Base-by-base conservation (phyloP, 2,329 filamentous ascomycete genomes). In the Ophiostoma tasmaniense region DNA sequence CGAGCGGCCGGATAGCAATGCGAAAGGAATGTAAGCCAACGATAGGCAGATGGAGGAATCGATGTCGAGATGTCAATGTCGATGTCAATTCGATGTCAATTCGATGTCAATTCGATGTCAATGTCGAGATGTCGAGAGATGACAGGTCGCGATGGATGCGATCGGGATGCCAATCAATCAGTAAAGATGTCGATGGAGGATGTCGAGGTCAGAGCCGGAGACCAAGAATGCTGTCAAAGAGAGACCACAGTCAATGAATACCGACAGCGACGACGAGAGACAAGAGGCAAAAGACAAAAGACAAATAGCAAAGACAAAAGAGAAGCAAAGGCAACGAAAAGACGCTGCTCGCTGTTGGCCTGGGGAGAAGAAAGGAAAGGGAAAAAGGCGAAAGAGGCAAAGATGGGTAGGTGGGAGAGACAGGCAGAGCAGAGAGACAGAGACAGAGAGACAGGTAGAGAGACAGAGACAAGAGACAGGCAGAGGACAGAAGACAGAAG, bases 271-370 rank as follows among this genome's bases (percentile, higher is more conserved):
- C 1, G 30, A 5, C 17, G 8, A 22, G 17, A 37, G 30, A 64
- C 61, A n/a, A 64, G 5, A 62, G 28, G 13, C 28, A n/a, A 11
- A 4, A 22, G 45, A 25, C 39, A 30, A 22, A 33, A 25, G 10
- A n/a, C 45, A n/a, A n/a, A n/a, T n/a, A n/a, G n/a, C n/a, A n/a
- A n/a, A n/a, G 11, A n/a, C 50, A 61, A 30, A 64, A 22, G 33
- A 66, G 50, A 28, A 45, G 50, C 67, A 66, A 28, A 66, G 64
- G 35, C 62, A 68, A 42, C 52, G 55, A 39, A n/a, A 64, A 35
- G n/a, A 65, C 62, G 64, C 64, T 64, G 62, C 33, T 64, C 62
- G 61, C 61, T 45, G 64, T 65, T 65, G 64, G 64, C 64, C 62
- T 65, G 64, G 35, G n/a, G 64, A 65, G 33, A 64, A 61, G n/a